Percentiles rank a stretch among this genome's conserved stretches.
These are phyloP conservation scores for Agaricus blazei DNA, from an alignment of 768 basidiomycete species.

Conservation along the genomic window DNA sequence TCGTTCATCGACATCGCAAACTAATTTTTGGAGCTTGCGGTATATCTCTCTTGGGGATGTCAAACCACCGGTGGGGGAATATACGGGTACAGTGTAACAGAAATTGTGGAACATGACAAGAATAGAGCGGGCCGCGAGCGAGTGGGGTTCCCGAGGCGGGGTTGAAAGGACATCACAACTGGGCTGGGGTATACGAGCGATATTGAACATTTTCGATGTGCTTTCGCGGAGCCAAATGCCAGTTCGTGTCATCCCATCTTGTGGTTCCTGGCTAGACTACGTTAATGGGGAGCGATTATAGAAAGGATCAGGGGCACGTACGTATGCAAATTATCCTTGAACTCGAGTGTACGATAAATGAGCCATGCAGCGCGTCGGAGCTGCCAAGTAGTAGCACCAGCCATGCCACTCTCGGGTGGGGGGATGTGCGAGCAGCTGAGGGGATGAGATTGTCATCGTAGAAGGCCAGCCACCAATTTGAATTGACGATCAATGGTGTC, in stretches of 20 bases:
- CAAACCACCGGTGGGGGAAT: conserved; percentile 33
- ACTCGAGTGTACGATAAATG: conserved; percentile 63
- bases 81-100: conserved; percentile 73
- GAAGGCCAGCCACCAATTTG: conserved; percentile 95
- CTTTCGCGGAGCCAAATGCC: conserved; percentile 63
- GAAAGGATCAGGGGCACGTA: conserved; percentile 28
- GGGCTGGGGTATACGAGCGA: conserved; percentile 66
- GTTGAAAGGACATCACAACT: conserved; percentile 61
- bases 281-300: background rate
- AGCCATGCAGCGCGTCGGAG: conserved; percentile 82
- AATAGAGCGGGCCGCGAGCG: conserved; percentile 51
- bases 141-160: conserved; percentile 31
- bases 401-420: conserved; percentile 8
- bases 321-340: conserved; percentile 63
- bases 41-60: conserved; percentile 37
- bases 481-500: conserved; percentile 79
- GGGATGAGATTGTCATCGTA: conserved; percentile 68
- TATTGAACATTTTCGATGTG: conserved; percentile 66
- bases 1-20: conserved; percentile 54
- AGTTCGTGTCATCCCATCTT: conserved; percentile 67
- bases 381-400: conserved; percentile 74
- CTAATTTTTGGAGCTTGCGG: conserved; percentile 36
- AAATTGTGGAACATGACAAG: conserved; percentile 72
- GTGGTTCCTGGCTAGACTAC: conserved; percentile 54
- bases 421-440: conserved; percentile 21